A percentile compares a stretch with the other conserved stretches of the same genome.
phyloP scores from a whole-genome alignment of 2,329 filamentous ascomycete species.

The Colletotrichum sp. region DNA sequence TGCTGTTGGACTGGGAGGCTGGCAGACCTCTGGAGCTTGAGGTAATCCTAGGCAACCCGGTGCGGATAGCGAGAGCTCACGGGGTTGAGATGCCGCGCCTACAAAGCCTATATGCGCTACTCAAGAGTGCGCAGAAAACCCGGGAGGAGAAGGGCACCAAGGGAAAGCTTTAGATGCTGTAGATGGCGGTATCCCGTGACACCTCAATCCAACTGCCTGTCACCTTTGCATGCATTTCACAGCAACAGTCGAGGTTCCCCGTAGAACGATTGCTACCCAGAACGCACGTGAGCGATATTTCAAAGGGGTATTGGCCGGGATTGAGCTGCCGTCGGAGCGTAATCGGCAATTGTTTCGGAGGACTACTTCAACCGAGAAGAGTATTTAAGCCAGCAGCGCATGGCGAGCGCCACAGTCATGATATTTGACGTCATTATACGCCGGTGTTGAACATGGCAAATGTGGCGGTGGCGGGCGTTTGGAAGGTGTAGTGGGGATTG shows the following conservation, averaged over 20 bases:
- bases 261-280: background rate
- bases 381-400: background rate
- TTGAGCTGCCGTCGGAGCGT: background rate
- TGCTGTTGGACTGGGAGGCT: conserved; percentile 74
- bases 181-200: background rate
- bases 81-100: conserved; percentile 70
- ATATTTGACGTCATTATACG: background rate
- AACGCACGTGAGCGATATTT: background rate
- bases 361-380: background rate
- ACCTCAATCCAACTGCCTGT: background rate
- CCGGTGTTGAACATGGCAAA: background rate
- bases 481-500: background rate
- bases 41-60: conserved; percentile 74
- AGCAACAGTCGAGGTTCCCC: background rate
- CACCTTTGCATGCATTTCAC: background rate
- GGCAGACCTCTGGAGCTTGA: conserved; percentile 72
- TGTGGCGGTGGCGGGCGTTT: background rate
- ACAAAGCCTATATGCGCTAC: conserved; percentile 70
- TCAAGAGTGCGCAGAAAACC: conserved; percentile 65
- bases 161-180: conserved; percentile 38
- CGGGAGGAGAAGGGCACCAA: conserved; percentile 40
- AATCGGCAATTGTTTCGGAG: background rate
- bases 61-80: conserved; percentile 65
- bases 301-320: background rate
- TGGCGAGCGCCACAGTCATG: background rate